These are phyloP conservation scores for Apiospora hydei DNA, from an alignment of 2,329 filamentous ascomycete genomes.

Conservation along the genomic window DNA sequence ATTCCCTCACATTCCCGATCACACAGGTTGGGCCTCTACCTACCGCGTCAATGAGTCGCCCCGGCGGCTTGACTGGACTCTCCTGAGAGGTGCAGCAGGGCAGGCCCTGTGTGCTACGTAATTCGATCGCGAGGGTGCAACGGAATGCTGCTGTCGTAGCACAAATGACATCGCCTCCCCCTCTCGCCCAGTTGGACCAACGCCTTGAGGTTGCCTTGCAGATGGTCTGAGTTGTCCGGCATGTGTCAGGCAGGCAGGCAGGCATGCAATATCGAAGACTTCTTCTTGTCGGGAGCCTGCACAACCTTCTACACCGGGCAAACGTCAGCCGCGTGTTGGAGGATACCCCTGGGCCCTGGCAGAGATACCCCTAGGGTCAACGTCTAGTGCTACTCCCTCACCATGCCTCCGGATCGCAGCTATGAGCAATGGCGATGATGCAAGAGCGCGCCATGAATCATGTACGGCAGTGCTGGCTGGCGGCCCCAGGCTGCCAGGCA, in stretches of 20 bases:
- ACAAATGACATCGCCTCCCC: slow-evolving; percentile 13
- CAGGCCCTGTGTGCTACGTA: not conserved
- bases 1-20: slow-evolving; percentile 8
- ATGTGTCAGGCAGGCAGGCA: slow-evolving; percentile 8
- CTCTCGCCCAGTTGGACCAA: slow-evolving; percentile 16
- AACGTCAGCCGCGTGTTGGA: not conserved
- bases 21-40: slow-evolving; percentile 13
- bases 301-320: slow-evolving; percentile 15
- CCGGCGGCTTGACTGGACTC: slow-evolving; percentile 2
- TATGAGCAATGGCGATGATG: slow-evolving; percentile 1
- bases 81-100: slow-evolving; percentile 14
- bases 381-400: slow-evolving; percentile 3
- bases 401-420: not conserved
- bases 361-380: not conserved
- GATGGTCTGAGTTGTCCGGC: slow-evolving; percentile 17
- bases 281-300: slow-evolving; percentile 14
- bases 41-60: not conserved
- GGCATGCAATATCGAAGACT: not conserved
- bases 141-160: slow-evolving; percentile 10
- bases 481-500: slow-evolving; percentile 3
- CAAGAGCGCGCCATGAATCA: slow-evolving; percentile 6
- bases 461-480: not conserved
- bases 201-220: slow-evolving; percentile 19
- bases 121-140: slow-evolving; percentile 1
- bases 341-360: not conserved